A percentile compares a stretch with the other conserved stretches of the same genome.
These are phyloP conservation scores for Xylaria scruposa DNA, from an alignment of 495 filamentous ascomycete genomes.

Conservation along the genomic window DNA sequence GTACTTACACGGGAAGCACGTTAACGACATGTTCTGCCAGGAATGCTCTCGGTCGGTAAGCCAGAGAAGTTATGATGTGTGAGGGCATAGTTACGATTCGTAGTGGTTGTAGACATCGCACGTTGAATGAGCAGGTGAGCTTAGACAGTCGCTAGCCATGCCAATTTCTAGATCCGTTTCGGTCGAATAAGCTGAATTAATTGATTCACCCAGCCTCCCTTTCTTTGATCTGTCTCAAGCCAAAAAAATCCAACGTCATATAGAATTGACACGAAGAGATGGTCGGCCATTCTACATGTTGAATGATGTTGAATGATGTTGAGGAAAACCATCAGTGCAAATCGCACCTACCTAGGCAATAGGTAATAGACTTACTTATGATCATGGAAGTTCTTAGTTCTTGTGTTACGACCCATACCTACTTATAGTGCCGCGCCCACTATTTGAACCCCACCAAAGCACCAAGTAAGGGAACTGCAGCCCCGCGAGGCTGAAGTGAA, in stretches of 20 bases:
- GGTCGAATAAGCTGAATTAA: not conserved
- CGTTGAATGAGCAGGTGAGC: not conserved
- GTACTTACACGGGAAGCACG: not conserved
- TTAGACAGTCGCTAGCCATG: not conserved
- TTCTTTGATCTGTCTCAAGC: too few species aligned
- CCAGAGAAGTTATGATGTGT: not conserved
- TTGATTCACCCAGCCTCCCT: not conserved
- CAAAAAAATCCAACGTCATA: too few species aligned
- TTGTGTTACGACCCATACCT: too few species aligned
- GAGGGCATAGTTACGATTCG: not conserved
- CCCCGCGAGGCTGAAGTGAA: conserved; percentile 23
- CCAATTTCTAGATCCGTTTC: not conserved
- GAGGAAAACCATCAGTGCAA: too few species aligned
- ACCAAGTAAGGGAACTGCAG: not conserved
- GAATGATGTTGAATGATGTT: too few species aligned
- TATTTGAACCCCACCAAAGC: conserved; percentile 22
- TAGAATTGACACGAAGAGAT: too few species aligned
- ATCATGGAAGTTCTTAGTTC: too few species aligned
- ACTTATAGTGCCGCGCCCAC: not conserved
- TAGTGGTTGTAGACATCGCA: not conserved
- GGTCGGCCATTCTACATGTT: too few species aligned
- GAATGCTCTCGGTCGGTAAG: conserved; percentile 2
- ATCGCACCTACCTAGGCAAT: too few species aligned
- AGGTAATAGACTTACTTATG: too few species aligned
- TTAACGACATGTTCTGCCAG: not conserved